phyloP scores from a whole-genome alignment of 2,329 filamentous ascomycete species.

The Venturia aucupariae region DNA sequence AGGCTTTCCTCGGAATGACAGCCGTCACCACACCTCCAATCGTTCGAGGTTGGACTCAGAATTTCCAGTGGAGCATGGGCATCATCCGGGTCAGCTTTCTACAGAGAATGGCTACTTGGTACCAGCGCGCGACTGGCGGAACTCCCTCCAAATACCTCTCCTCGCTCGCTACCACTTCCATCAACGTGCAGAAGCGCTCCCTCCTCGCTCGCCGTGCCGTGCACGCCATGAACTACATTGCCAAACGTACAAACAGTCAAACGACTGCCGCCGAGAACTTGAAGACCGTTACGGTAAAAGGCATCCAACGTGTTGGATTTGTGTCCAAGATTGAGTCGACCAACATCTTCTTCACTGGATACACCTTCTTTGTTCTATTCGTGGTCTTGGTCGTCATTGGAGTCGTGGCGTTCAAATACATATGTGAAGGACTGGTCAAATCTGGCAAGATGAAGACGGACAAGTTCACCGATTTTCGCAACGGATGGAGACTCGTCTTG shows the following conservation, averaged over 20 bases:
- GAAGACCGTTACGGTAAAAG: conserved; percentile 51
- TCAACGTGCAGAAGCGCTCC: conserved; percentile 70
- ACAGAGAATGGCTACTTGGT: conserved; percentile 87
- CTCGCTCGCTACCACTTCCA: conserved; percentile 62
- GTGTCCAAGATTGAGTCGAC: conserved; percentile 74
- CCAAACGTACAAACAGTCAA: conserved; percentile 28
- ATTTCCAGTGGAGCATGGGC: conserved; percentile 98
- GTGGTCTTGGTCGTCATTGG: conserved; percentile 71
- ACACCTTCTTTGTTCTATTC: conserved; percentile 75
- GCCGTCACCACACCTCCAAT: conserved; percentile 76
- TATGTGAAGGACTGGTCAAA: conserved; percentile 68
- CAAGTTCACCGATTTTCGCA: conserved; percentile 87
- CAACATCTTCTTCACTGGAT: conserved; percentile 87
- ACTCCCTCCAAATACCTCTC: conserved; percentile 71
- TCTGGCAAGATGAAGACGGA: conserved; percentile 71
- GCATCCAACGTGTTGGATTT: conserved; percentile 86
- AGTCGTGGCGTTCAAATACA: conserved; percentile 70
- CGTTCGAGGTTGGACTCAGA: conserved; percentile 87
- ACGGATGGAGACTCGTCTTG: conserved; percentile 84
- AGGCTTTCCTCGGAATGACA: conserved; percentile 82
- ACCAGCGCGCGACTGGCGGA: conserved; percentile 85
- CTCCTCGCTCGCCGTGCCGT: conserved; percentile 46
- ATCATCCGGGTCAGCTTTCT: conserved; percentile 83
- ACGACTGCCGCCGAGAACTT: conserved; percentile 23
- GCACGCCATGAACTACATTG: conserved; percentile 21